Conservation (phyloP, 2,329 filamentous ascomycete species). For the Amauroascus verrucosus region DNA sequence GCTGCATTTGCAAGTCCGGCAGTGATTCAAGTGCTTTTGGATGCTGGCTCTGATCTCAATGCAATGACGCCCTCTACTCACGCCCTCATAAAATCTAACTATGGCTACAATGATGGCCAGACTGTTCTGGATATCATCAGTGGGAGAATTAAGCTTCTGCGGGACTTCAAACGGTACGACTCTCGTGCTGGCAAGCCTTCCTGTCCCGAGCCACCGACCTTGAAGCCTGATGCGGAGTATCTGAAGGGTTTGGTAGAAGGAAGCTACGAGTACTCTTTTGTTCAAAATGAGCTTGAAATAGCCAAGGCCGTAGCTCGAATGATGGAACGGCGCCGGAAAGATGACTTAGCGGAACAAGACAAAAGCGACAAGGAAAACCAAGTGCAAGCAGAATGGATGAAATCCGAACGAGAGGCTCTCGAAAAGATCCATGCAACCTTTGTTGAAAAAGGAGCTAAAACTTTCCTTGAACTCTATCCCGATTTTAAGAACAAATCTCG, state of each 20-base stretch:
- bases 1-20: conserved; percentile 42
- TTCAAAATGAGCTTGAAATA: background rate
- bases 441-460: conserved; percentile 52
- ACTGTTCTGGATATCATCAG: conserved; percentile 12
- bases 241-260: background rate
- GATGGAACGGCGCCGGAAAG: conserved; percentile 8
- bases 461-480: conserved; percentile 52
- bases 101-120: background rate
- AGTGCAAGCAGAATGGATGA: conserved; percentile 32
- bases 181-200: background rate
- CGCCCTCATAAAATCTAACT: conserved; percentile 6
- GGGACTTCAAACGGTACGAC: background rate
- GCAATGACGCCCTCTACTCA: conserved; percentile 40
- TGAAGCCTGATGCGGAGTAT: conserved; percentile 10
- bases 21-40: conserved; percentile 50
- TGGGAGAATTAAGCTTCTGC: background rate
- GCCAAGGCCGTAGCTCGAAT: conserved; percentile 30
- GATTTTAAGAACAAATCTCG: conserved; percentile 28
- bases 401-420: conserved; percentile 32
- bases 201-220: background rate
- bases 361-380: conserved; percentile 16
- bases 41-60: conserved; percentile 56
- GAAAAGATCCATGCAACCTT: conserved; percentile 48
- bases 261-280: conserved; percentile 7
- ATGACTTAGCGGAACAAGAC: background rate